A percentile compares a stretch with the other conserved stretches of the same genome.
phyloP scores from a whole-genome alignment of 768 basidiomycete species.

The Porpolomopsis calyptriformis region DNA sequence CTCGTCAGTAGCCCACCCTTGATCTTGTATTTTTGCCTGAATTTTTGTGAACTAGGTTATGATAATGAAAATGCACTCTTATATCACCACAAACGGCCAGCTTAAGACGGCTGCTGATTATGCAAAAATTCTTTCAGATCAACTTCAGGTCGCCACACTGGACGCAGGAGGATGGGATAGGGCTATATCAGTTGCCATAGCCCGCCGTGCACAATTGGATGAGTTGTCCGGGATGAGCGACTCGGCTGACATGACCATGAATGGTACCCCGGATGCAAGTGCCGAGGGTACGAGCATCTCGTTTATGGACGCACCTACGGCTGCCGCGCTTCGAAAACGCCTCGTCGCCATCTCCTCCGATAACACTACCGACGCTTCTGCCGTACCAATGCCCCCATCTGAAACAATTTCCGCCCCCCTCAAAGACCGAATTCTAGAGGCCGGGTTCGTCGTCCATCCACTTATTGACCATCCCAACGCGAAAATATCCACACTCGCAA shows the following conservation, averaged over 20 bases:
- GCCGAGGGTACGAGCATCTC: constrained; percentile 39
- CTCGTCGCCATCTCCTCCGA: constrained; percentile 30
- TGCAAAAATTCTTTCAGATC: constrained; percentile 30
- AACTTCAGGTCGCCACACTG: constrained; percentile 38
- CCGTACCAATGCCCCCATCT: not conserved
- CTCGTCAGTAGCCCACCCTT: constrained; percentile 39
- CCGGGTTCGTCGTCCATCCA: constrained; percentile 25
- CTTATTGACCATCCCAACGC: constrained; percentile 58
- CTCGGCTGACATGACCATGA: constrained; percentile 20
- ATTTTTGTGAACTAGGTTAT: constrained; percentile 38
- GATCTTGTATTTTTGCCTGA: not conserved
- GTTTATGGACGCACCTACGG: constrained; percentile 43
- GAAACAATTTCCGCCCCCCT: not conserved
- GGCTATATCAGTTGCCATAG: constrained; percentile 42
- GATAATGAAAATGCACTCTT: constrained; percentile 97
- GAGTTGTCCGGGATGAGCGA: constrained; percentile 11
- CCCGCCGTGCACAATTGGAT: constrained; percentile 32
- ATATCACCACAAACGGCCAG: constrained; percentile 80
- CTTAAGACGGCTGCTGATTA: constrained; percentile 47
- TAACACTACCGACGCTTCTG: not conserved
- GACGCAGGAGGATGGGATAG: constrained; percentile 58
- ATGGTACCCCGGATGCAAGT: constrained; percentile 31
- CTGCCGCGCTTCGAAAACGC: constrained; percentile 46
- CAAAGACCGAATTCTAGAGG: constrained; percentile 10
- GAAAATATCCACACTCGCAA: constrained; percentile 57